Evolutionary conservation across 441 rosid species (phyloP), one percentile per base, ranked within the genome.

Genomic region (Populus tomentosa): DNA sequence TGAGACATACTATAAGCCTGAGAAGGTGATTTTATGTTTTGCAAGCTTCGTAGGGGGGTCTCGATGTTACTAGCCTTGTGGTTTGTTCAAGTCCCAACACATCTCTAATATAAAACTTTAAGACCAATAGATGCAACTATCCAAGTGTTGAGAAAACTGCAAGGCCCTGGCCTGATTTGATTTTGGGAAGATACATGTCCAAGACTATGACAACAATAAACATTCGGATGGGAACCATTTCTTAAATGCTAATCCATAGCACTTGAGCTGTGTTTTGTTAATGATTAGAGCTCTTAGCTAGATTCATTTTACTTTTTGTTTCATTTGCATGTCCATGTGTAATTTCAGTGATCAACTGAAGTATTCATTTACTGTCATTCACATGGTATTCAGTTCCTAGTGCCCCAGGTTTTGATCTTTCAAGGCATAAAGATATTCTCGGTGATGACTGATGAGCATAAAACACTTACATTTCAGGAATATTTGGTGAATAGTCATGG

Each of bases 391-490:
- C n/a, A 61, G 24, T 21, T 61, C 28, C 28, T 61, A 21, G 65
- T 61, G 65, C 65, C 28, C 65, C 10, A 4, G 4, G 24, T 10
- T 21, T 10, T 62, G 14, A 10, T 62, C 28, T 23, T 62, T 62
- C 28, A 62, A 10, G 65, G 28, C 28, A 10, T 21, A 62, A 24
- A 62, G 28, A 23, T 62, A 23, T 23, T 21, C 14, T 23, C 6
- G 4, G 46, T 76, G 30, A 62, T 76, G 62, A 20, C 32, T 40
- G 35, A 78, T 38, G 36, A 75, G 33, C 32, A 24, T 24, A 24
- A 42, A 71, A 64, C 23, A 59, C 67, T 70, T 67, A 46, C 65
- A 73, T 86, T 71, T 79, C 88, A 88, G 95, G 86, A 79, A 42
- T 79, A 69, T 76, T 71, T 80, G 46, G 84, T 76, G 74, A 80